Percentiles rank a stretch among this genome's conserved stretches.
phyloP scores from a whole-genome alignment of 2,329 filamentous ascomycete genomes.

The Thielaviopsis ethacetica region DNA sequence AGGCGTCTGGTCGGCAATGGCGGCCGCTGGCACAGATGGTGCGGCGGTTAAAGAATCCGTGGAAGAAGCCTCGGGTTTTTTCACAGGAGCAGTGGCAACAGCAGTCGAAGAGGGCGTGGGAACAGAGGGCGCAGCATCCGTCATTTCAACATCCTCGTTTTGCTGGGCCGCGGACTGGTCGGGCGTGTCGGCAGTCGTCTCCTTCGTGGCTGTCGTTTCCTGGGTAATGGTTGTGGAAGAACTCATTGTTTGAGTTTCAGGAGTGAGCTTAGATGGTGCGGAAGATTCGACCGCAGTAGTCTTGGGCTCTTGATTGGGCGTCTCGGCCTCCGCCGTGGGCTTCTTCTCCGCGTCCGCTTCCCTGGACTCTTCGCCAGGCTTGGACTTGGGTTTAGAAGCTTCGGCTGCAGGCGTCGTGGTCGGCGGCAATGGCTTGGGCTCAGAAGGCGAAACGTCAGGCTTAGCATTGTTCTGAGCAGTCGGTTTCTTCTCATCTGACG shows the following conservation, averaged over 20 bases:
- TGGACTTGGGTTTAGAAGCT: not conserved
- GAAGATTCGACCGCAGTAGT: not conserved
- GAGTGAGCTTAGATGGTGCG: not conserved
- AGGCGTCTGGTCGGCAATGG: not conserved
- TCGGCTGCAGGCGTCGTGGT: not conserved
- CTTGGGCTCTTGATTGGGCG: not conserved
- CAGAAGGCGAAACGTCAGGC: not conserved
- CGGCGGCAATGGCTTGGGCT: not conserved
- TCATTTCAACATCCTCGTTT: not conserved
- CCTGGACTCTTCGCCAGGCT: not conserved
- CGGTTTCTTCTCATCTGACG: not conserved
- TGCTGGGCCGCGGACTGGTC: not conserved
- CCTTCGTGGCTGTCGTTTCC: not conserved
- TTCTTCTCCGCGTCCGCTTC: not conserved
- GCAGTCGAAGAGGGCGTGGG: too few relatives aligned
- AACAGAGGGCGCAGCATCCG: not conserved
- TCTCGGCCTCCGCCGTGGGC: not conserved
- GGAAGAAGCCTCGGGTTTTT: not conserved
- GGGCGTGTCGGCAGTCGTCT: not conserved
- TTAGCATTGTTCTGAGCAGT: not conserved
- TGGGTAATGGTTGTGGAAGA: not conserved
- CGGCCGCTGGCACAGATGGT: not conserved
- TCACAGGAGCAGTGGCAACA: not conserved
- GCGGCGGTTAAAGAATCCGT: not conserved
- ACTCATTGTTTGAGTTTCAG: not conserved